phyloP scores from a whole-genome alignment of 352 stramenopile species.

The Plasmopara muralis region DNA sequence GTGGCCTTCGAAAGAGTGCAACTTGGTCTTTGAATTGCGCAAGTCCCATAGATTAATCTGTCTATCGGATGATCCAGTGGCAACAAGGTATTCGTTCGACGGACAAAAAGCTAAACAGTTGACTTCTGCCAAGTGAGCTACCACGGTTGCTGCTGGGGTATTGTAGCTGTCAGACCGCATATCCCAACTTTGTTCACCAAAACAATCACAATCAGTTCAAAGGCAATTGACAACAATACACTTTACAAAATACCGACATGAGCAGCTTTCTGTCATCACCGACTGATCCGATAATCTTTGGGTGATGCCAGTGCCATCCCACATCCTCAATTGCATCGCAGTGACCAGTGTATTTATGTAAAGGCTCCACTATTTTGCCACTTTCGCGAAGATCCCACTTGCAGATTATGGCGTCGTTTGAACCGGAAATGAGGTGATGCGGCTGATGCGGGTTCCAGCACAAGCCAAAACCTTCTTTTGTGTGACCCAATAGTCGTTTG shows the following conservation, averaged over 20 bases:
- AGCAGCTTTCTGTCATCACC: slow-evolving; percentile 93
- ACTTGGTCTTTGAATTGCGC: slow-evolving; percentile 90
- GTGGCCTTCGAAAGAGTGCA: slow-evolving; percentile 94
- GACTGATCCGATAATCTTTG: slow-evolving; percentile 93
- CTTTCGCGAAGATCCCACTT: slow-evolving; percentile 92
- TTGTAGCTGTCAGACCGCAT: slow-evolving; percentile 66
- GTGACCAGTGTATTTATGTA: slow-evolving; percentile 89
- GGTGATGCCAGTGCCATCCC: slow-evolving; percentile 92
- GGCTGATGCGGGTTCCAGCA: slow-evolving; percentile 91
- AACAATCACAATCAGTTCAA: slow-evolving; percentile 2
- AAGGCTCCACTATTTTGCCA: slow-evolving; percentile 70
- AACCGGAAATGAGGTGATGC: slow-evolving; percentile 88
- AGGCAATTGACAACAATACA: background rate
- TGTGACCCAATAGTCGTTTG: slow-evolving; percentile 66
- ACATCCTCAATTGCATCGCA: slow-evolving; percentile 96
- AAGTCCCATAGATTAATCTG: slow-evolving; percentile 97
- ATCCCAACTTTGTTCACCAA: slow-evolving; percentile 45
- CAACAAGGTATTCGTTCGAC: slow-evolving; percentile 93
- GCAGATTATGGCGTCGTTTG: slow-evolving; percentile 94
- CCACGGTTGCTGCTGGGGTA: slow-evolving; percentile 55
- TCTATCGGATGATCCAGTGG: slow-evolving; percentile 92
- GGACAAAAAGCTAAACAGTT: slow-evolving; percentile 97
- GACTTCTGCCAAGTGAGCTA: slow-evolving; percentile 93
- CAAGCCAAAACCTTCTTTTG: slow-evolving; percentile 92
- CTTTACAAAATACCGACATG: slow-evolving; percentile 46